Evolutionary conservation across 192 early-diverging fungal genomes (phyloP), one percentile per base, ranked within the genome.

Genomic region (Podila horticola): DNA sequence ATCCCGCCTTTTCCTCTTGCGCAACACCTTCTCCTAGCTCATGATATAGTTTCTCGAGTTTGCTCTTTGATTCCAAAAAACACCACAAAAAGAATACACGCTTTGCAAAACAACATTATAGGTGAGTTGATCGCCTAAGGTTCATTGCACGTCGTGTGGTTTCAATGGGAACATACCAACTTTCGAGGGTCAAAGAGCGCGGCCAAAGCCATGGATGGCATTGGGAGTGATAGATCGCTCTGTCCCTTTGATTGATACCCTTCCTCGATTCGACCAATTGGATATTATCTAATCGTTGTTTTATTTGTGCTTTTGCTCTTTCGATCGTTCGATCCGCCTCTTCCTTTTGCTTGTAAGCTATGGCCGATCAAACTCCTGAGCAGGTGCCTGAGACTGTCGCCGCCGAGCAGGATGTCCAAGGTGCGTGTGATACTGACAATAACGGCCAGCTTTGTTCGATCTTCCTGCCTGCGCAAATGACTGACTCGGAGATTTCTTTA

Each of bases 381-480:
- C 70, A 81, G 33, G 31, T 73, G 31, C 67, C 71, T n/a, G 77
- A 81, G 62, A 66, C 41, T 7, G 77, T 73, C 57, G 66, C 62
- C 28, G 31, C 62, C 31, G 77, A 81, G 63, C 77, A 81, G 49
- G 77, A 81, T 20, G 28, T 58, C 51, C 77, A 81, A 81, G 77
- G 77, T 81, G 20, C 29, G 59, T 61, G 15, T 28, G 33, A 30
- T 9, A 20, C 24, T 22, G 7, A 7, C n/a, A 51, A 64, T 36
- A 15, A 34, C 22, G 28, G 26, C 28, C 2, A 62, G 10, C 60
- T 11, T 20, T 45, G 41, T 13, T 30, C 15, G 11, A 41, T 64
- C 20, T 26, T 45, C n/a, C 2, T 34, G 30, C 30, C 59, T 22
- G 34, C 5, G 62, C 19, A 12, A 45, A 64, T 41, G 38, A 55